These are phyloP conservation scores for Pythium angustatum DNA, from an alignment of 352 stramenopile genomes.

Conservation along the genomic window DNA sequence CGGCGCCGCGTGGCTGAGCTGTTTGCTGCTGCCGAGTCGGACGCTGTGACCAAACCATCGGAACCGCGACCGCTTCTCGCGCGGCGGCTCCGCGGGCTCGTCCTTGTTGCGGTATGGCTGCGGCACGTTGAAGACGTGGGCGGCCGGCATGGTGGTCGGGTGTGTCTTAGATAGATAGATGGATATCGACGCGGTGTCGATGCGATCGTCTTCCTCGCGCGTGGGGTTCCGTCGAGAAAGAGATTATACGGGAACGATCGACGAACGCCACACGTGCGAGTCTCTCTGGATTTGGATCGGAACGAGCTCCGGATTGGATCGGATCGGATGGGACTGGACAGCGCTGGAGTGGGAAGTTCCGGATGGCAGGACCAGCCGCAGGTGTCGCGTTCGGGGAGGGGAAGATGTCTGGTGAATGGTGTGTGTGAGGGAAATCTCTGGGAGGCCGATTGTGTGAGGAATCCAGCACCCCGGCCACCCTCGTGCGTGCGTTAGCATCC, in stretches of 20 bases:
- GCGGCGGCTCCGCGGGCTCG: not conserved
- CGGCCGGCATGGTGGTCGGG: conserved; percentile 1
- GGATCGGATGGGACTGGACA: conserved; percentile 1
- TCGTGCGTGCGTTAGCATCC: conserved; percentile 1
- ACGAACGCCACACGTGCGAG: too few relatives aligned
- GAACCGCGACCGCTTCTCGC: conserved; percentile 23
- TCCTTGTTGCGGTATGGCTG: conserved; percentile 10
- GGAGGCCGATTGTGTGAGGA: conserved; percentile 8
- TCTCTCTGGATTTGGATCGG: not conserved
- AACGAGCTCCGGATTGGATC: not conserved
- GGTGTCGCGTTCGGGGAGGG: too few relatives aligned
- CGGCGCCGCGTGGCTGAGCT: not conserved
- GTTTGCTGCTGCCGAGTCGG: conserved; percentile 24
- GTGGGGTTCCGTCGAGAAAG: conserved; percentile 7
- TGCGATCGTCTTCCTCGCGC: conserved; percentile 22
- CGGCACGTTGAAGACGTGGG: conserved; percentile 29
- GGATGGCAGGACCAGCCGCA: too few relatives aligned
- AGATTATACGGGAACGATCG: conserved; percentile 9
- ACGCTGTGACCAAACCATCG: conserved; percentile 30
- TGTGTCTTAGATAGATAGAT: not conserved
- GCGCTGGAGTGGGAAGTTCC: not conserved
- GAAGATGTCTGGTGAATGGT: too few relatives aligned
- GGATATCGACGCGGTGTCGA: conserved; percentile 27
- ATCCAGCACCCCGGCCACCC: conserved; percentile 14
- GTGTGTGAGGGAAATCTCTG: conserved; percentile 1